These are phyloP conservation scores for Russula olivacea DNA, from an alignment of 768 basidiomycete species.

Conservation along the genomic window DNA sequence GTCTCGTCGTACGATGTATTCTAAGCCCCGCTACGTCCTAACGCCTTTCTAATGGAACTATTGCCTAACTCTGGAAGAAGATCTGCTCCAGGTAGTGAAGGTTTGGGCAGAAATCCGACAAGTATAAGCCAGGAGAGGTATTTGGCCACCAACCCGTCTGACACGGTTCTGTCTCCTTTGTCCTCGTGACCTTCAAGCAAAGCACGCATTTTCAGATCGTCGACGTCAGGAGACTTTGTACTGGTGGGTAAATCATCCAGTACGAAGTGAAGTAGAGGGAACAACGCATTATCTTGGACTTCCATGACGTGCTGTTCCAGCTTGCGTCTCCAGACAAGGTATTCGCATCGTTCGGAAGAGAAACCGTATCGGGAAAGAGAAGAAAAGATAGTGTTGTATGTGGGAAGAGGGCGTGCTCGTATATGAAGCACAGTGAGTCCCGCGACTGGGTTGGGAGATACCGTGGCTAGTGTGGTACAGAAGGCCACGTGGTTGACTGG, in stretches of 20 bases:
- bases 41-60: constrained; percentile 47
- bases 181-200: constrained; percentile 44
- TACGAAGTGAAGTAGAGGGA: constrained; percentile 95
- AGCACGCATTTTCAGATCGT: constrained; percentile 75
- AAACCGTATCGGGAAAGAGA: constrained; percentile 78
- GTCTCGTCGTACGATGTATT: background rate
- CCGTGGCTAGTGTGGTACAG: constrained; percentile 66
- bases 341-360: constrained; percentile 71
- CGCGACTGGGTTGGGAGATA: constrained; percentile 44
- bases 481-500: constrained; percentile 95
- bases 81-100: constrained; percentile 36
- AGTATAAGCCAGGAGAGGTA: constrained; percentile 91
- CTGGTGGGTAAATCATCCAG: constrained; percentile 95
- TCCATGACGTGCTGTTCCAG: constrained; percentile 95
- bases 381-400: constrained; percentile 81
- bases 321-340: constrained; percentile 84
- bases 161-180: constrained; percentile 51
- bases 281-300: constrained; percentile 91
- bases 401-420: constrained; percentile 77
- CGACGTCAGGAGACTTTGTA: constrained; percentile 87
- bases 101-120: constrained; percentile 70
- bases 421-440: constrained; percentile 69
- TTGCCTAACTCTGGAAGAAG: constrained; percentile 46
- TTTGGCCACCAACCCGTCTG: constrained; percentile 68
- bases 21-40: constrained; percentile 56